These are phyloP conservation scores for Phytophthora idaei DNA, from an alignment of 352 stramenopile species.

Conservation along the genomic window DNA sequence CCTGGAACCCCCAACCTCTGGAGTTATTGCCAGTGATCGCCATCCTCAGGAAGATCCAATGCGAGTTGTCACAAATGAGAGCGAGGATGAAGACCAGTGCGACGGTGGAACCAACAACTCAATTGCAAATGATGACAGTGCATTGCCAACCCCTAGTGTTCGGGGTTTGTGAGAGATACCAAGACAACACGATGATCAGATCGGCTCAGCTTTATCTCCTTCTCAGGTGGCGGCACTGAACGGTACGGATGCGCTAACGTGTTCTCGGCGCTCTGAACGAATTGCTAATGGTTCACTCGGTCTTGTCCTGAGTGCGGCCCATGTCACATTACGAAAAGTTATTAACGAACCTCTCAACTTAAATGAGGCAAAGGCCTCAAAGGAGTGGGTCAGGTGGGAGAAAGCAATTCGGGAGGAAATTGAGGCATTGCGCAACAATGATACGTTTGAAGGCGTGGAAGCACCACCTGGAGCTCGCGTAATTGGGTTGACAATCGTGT, in stretches of 20 bases:
- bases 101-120: too few species aligned
- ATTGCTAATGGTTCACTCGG: neutral
- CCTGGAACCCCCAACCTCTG: too few species aligned
- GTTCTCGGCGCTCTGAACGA: neutral
- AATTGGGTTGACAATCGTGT: conserved; percentile 7
- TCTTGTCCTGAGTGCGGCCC: neutral
- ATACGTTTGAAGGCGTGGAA: conserved; percentile 16
- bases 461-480: conserved; percentile 2
- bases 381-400: conserved; percentile 3
- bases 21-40: too few species aligned
- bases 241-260: neutral
- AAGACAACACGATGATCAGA: too few species aligned
- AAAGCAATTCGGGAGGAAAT: conserved; percentile 5
- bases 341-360: neutral
- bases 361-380: neutral
- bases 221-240: neutral
- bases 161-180: too few species aligned
- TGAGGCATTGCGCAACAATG: neutral
- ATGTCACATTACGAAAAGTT: neutral
- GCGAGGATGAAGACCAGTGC: too few species aligned
- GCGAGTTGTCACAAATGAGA: too few species aligned
- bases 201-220: neutral
- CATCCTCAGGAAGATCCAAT: too few species aligned
- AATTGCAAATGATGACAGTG: too few species aligned
- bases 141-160: too few species aligned